Conservation (phyloP, 2,329 filamentous ascomycete species). For the Penicillium sp. region DNA sequence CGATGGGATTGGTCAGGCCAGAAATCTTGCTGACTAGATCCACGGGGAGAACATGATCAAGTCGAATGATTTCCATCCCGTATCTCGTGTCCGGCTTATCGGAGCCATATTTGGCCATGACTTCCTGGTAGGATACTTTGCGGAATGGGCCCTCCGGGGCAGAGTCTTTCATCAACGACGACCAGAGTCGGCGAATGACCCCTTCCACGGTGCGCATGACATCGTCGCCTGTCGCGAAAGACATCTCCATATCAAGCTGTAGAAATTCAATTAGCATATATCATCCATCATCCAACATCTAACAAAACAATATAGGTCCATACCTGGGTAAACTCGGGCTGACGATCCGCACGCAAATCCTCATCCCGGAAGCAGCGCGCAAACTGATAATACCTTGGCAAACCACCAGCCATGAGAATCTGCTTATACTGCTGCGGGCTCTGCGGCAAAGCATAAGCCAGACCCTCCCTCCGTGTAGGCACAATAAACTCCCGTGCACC, state of each 20-base stretch:
- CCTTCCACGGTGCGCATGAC: conserved; percentile 60
- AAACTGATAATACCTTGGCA: conserved; percentile 83
- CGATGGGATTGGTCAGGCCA: conserved; percentile 61
- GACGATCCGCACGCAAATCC: conserved; percentile 84
- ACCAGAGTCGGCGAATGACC: conserved; percentile 57
- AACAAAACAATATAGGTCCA: conserved; percentile 7
- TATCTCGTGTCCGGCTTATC: conserved; percentile 92
- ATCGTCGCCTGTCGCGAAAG: conserved; percentile 69
- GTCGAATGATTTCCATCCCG: conserved; percentile 61
- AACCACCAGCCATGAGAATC: conserved; percentile 87
- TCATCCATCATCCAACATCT: neutral
- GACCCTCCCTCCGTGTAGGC: conserved; percentile 71
- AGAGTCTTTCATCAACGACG: conserved; percentile 45
- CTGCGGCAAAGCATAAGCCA: conserved; percentile 88
- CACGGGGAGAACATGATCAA: conserved; percentile 61
- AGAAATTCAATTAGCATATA: conserved; percentile 1
- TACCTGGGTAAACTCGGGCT: conserved; percentile 94
- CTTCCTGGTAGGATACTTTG: conserved; percentile 67
- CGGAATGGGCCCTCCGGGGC: conserved; percentile 50
- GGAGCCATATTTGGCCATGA: conserved; percentile 76
- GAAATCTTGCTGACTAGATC: conserved; percentile 75
- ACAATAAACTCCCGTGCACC: conserved; percentile 93
- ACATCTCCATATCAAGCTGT: conserved; percentile 89
- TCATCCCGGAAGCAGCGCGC: conserved; percentile 95
- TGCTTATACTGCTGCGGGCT: conserved; percentile 99